Evolutionary conservation across 495 filamentous ascomycete species (phyloP).

Genomic region (Penicillium cinerascens): DNA sequence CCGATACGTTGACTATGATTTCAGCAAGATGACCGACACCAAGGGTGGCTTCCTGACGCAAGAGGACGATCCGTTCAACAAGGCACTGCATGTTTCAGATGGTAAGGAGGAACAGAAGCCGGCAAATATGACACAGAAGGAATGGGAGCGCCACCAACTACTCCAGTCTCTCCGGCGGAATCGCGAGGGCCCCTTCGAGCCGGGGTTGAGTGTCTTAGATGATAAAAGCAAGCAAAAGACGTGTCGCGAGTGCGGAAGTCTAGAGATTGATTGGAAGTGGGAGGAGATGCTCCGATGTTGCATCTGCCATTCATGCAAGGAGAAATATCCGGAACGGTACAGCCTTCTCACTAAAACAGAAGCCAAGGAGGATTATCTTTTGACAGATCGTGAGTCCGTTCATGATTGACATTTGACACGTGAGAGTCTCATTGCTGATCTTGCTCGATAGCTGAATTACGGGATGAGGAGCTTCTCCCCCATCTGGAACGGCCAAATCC

Average conservation of each 20-base stretch:
- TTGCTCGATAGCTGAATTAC: constrained; percentile 64
- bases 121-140: constrained; percentile 81
- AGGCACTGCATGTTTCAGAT: constrained; percentile 58
- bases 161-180: constrained; percentile 63
- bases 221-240: constrained; percentile 60
- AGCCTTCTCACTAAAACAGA: constrained; percentile 95
- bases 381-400: constrained; percentile 77
- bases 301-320: constrained; percentile 78
- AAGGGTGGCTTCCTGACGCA: constrained; percentile 88
- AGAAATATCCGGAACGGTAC: constrained; percentile 86
- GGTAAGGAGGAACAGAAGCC: constrained; percentile 64
- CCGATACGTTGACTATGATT: constrained; percentile 95
- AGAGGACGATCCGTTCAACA: constrained; percentile 88
- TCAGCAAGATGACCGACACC: constrained; percentile 95
- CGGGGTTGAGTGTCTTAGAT: constrained; percentile 68
- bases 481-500: constrained; percentile 89
- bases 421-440: background rate
- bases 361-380: constrained; percentile 86
- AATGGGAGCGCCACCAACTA: constrained; percentile 85
- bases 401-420: background rate
- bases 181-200: constrained; percentile 81
- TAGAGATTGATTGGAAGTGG: constrained; percentile 96
- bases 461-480: constrained; percentile 79
- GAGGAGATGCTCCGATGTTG: constrained; percentile 69
- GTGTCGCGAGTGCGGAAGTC: constrained; percentile 75